Evolutionary conservation across 805 yeast genomes (phyloP).

Genomic region (Maudiozyma turicensis): DNA sequence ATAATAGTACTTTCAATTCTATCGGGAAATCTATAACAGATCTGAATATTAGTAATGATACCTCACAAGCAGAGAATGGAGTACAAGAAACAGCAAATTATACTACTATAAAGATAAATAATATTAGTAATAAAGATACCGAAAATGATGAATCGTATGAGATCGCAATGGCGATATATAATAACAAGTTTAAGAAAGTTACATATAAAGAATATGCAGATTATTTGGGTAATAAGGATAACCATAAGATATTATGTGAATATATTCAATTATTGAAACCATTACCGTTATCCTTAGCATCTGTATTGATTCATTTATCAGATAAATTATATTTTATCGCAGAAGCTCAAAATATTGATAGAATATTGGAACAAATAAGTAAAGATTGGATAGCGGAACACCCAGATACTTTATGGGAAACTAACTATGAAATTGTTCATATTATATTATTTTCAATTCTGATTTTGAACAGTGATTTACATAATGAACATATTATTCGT

Average conservation of each 20-base stretch:
- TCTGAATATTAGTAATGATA: too few relatives aligned
- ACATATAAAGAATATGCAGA: constrained; percentile 36
- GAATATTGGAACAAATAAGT: constrained; percentile 60
- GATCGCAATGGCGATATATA: constrained; percentile 28
- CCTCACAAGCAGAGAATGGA: too few relatives aligned
- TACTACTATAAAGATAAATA: too few relatives aligned
- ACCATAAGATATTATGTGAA: constrained; percentile 24
- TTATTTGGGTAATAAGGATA: constrained; percentile 30
- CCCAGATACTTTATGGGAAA: constrained; percentile 34
- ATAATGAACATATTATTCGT: constrained; percentile 36
- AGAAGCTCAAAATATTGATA: constrained; percentile 74
- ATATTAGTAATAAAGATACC: neutral
- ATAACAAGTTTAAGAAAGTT: constrained; percentile 23
- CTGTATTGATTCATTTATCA: constrained; percentile 52
- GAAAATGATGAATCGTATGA: neutral
- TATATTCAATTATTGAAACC: constrained; percentile 35
- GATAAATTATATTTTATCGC: constrained; percentile 63
- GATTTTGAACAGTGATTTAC: constrained; percentile 68
- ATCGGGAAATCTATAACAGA: too few relatives aligned
- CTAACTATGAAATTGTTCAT: constrained; percentile 52
- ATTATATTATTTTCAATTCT: constrained; percentile 63
- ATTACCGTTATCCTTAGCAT: constrained; percentile 42
- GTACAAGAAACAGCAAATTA: too few relatives aligned
- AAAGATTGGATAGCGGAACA: constrained; percentile 47
- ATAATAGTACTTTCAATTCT: neutral